These are phyloP conservation scores for Graphium sp. DNA, from an alignment of 2,329 filamentous ascomycete genomes.

Conservation along the genomic window DNA sequence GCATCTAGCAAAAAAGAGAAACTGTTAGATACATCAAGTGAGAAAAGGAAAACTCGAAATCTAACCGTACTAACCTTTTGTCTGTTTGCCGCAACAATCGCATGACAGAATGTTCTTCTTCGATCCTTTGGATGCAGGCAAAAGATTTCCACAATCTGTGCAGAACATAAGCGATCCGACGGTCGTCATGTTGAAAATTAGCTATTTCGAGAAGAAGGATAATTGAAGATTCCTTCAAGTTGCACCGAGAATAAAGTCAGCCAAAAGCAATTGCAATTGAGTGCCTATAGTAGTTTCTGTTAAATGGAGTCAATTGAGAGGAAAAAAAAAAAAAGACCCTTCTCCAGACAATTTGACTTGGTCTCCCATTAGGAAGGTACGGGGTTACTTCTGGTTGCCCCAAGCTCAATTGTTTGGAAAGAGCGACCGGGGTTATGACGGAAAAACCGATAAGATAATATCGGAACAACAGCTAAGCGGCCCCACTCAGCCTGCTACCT, in stretches of 20 bases:
- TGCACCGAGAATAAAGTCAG: background rate
- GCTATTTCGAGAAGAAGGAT: too few species aligned
- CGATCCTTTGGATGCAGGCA: slow-evolving; percentile 65
- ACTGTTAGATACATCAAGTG: slow-evolving; percentile 2
- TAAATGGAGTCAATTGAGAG: background rate
- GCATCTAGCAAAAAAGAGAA: slow-evolving; percentile 34
- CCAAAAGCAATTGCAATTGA: background rate
- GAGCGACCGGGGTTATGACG: background rate
- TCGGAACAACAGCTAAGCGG: background rate
- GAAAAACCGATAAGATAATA: slow-evolving; percentile 1
- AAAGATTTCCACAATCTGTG: slow-evolving; percentile 76
- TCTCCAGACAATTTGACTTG: too few species aligned
- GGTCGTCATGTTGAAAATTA: slow-evolving; percentile 56
- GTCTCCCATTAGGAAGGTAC: too few species aligned
- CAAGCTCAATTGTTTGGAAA: too few species aligned
- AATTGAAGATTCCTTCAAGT: too few species aligned
- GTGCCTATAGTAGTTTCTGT: background rate
- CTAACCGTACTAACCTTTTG: slow-evolving; percentile 45
- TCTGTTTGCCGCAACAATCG: slow-evolving; percentile 72
- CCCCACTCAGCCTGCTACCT: background rate
- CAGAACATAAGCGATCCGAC: slow-evolving; percentile 90
- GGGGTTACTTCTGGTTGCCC: too few species aligned
- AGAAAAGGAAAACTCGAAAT: background rate
- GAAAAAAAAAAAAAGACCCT: slow-evolving; percentile 2
- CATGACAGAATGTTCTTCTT: slow-evolving; percentile 63